Conservation (phyloP, 2,329 filamentous ascomycete genomes). For the Pseudogymnoascus sp. region DNA sequence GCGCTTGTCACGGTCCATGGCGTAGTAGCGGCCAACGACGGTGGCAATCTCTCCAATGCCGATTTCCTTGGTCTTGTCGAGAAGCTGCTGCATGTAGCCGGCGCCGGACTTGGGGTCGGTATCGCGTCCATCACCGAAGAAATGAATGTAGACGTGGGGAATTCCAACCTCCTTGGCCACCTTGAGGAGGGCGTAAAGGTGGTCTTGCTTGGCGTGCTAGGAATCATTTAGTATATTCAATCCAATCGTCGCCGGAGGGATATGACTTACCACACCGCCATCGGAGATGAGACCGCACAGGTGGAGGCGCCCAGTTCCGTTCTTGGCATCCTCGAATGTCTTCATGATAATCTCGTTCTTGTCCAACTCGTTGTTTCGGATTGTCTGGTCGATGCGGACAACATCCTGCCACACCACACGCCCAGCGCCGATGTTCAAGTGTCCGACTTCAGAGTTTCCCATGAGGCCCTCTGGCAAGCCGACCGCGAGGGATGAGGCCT, state of each 20-base stretch:
- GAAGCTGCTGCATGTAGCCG: constrained; percentile 78
- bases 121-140: constrained; percentile 96
- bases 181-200: constrained; percentile 78
- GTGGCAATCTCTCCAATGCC: constrained; percentile 84
- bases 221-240: constrained; percentile 15
- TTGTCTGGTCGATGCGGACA: constrained; percentile 86
- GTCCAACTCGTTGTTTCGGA: constrained; percentile 47
- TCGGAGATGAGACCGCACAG: constrained; percentile 88
- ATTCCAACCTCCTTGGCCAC: constrained; percentile 84
- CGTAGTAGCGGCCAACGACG: constrained; percentile 91
- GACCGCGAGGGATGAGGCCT: constrained; percentile 91
- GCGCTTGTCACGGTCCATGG: constrained; percentile 99
- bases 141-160: constrained; percentile 94
- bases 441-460: constrained; percentile 98
- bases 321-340: constrained; percentile 71
- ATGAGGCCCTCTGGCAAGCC: constrained; percentile 94
- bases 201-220: constrained; percentile 86
- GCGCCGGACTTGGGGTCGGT: constrained; percentile 93
- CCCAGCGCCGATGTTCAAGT: constrained; percentile 96
- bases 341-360: constrained; percentile 35
- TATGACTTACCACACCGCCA: constrained; percentile 67
- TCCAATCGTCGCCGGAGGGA: background rate
- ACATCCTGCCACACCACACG: constrained; percentile 98
- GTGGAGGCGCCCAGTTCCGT: constrained; percentile 86
- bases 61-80: constrained; percentile 74